Evolutionary conservation across 106 monocot species (phyloP).

Genomic region (Phalaenopsis aphrodite): DNA sequence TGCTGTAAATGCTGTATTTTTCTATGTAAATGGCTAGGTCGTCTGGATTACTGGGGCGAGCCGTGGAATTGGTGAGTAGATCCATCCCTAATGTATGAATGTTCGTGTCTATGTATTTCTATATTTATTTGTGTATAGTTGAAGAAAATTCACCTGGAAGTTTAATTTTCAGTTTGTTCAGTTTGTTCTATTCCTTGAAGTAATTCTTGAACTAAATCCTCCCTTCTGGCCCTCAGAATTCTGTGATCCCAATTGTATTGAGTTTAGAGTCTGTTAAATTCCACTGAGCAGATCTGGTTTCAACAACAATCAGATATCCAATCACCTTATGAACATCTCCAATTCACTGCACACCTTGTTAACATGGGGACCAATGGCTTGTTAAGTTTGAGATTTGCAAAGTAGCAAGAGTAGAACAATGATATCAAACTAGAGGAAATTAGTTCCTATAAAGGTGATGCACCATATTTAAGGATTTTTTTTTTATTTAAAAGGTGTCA

Average conservation of each 20-base stretch:
- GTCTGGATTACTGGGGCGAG: conserved; percentile 96
- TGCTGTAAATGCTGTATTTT: background rate
- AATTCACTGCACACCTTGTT: background rate
- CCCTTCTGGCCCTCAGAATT: too few species aligned
- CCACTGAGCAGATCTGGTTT: too few species aligned
- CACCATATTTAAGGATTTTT: background rate
- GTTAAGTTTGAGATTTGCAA: background rate
- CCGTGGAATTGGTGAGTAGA: conserved; percentile 49
- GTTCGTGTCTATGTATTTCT: too few species aligned
- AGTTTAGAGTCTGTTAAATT: too few species aligned
- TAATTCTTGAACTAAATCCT: too few species aligned
- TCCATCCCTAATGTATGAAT: background rate
- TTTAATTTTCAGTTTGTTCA: too few species aligned
- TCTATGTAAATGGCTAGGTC: conserved; percentile 21
- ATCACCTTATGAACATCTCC: background rate
- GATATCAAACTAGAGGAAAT: background rate
- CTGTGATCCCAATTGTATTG: too few species aligned
- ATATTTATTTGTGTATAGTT: too few species aligned
- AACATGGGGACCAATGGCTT: background rate
- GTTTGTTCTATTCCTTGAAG: too few species aligned
- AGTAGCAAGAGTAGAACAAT: background rate
- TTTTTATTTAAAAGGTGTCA: background rate
- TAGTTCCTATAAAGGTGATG: background rate
- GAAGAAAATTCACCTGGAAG: too few species aligned
- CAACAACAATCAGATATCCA: background rate